Evolutionary conservation across 768 basidiomycete genomes (phyloP).

Genomic region (Phanerochaete sordida): DNA sequence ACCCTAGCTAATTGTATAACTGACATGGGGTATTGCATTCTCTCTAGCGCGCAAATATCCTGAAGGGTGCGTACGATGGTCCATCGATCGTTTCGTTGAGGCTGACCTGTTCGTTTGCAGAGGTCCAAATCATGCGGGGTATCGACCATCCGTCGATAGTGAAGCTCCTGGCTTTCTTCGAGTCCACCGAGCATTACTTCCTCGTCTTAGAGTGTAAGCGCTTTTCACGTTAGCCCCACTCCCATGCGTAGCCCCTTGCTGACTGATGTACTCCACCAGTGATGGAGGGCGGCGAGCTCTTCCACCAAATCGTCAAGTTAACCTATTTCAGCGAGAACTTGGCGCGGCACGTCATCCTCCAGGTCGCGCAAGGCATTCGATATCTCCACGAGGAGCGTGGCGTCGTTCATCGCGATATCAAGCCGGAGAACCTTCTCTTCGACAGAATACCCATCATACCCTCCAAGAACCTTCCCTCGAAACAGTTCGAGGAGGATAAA

Average conservation of each 20-base stretch:
- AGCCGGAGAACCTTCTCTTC: slow-evolving; percentile 96
- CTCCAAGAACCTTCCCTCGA: slow-evolving; percentile 65
- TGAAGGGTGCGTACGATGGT: slow-evolving; percentile 70
- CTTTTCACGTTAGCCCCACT: neutral
- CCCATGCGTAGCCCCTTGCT: neutral
- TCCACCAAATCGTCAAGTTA: slow-evolving; percentile 98
- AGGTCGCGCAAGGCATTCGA: slow-evolving; percentile 90
- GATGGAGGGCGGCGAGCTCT: slow-evolving; percentile 97
- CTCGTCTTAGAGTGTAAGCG: slow-evolving; percentile 84
- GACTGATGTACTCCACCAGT: slow-evolving; percentile 43
- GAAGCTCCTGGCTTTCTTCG: slow-evolving; percentile 88
- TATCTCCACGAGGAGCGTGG: slow-evolving; percentile 97
- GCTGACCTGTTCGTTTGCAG: slow-evolving; percentile 34
- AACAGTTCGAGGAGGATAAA: slow-evolving; percentile 97
- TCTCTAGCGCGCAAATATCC: slow-evolving; percentile 88
- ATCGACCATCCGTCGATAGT: slow-evolving; percentile 90
- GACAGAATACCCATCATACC: slow-evolving; percentile 90
- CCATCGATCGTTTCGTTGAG: no score
- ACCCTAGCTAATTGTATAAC: slow-evolving; percentile 20
- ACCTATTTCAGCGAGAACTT: slow-evolving; percentile 98
- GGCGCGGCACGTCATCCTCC: slow-evolving; percentile 94
- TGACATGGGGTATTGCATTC: slow-evolving; percentile 11
- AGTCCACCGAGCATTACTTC: slow-evolving; percentile 92
- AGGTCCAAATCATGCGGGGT: slow-evolving; percentile 99
- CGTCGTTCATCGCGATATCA: slow-evolving; percentile 98